Conservation (phyloP, 176 grass and related monocot genomes). For the Eleusine coracana region DNA sequence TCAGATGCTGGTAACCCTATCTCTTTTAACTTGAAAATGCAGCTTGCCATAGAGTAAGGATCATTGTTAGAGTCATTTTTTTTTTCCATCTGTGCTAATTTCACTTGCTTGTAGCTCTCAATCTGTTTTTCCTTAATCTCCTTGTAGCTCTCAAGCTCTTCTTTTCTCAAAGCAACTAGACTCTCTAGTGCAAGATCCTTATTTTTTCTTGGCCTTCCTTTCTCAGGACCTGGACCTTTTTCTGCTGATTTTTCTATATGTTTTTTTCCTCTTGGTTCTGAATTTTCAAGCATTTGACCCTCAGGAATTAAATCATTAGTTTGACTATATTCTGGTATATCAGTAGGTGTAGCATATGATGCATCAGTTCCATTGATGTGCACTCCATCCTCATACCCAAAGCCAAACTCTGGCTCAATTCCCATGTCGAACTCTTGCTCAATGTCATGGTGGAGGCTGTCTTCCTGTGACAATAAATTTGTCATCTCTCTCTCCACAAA, state of each 20-base stretch:
- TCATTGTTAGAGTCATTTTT: background rate
- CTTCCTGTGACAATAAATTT: background rate
- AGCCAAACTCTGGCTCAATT: too few species aligned
- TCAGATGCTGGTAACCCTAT: background rate
- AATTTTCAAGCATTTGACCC: background rate
- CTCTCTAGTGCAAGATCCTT: background rate
- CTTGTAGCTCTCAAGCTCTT: conserved; percentile 8
- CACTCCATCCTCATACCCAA: background rate
- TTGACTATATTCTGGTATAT: background rate
- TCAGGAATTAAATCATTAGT: background rate
- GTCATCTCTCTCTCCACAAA: background rate
- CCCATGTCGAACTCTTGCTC: background rate
- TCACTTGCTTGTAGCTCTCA: conserved; percentile 12
- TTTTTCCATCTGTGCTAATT: background rate
- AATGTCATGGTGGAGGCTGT: background rate
- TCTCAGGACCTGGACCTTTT: background rate
- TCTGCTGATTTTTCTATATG: background rate
- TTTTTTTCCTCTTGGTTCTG: background rate
- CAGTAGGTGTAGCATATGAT: background rate
- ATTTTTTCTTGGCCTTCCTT: background rate
- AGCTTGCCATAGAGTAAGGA: background rate
- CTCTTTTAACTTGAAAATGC: background rate
- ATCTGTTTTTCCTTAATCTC: conserved; percentile 4
- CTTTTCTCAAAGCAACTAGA: background rate
- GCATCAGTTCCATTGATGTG: background rate